A percentile compares a stretch with the other conserved stretches of the same genome.
Conservation (phyloP, 345 rosid genomes). For the Salix purpurea region DNA sequence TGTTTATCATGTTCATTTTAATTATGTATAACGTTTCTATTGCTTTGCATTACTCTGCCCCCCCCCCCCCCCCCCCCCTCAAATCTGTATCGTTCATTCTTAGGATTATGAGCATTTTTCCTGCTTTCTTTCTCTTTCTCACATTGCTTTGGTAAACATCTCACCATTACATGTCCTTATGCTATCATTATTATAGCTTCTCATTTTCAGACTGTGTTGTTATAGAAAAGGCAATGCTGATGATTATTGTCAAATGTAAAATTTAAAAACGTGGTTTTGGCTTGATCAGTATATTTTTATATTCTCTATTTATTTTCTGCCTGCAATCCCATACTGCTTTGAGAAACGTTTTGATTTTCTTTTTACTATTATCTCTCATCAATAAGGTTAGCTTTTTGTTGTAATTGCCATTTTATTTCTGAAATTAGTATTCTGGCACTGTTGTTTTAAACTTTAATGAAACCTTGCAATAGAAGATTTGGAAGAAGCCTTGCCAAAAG, state of each 20-base stretch:
- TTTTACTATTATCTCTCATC: too few relatives aligned
- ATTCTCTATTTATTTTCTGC: neutral
- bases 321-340: neutral
- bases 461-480: neutral
- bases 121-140: neutral
- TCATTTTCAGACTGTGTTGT: too few relatives aligned
- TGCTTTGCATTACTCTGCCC: neutral
- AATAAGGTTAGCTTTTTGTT: neutral
- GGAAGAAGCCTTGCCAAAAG: neutral
- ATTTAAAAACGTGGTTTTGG: neutral
- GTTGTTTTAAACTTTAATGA: neutral
- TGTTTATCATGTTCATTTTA: conserved; percentile 1
- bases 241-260: neutral
- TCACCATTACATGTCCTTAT: neutral
- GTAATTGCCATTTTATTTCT: neutral
- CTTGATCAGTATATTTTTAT: neutral
- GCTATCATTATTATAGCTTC: neutral
- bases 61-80: too few relatives aligned
- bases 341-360: neutral
- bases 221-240: neutral
- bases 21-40: neutral
- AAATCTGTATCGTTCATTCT: neutral
- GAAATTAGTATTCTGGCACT: too few relatives aligned
- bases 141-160: neutral
- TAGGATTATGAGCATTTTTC: neutral